These are phyloP conservation scores for Hypoxylon intermedium DNA, from an alignment of 495 filamentous ascomycete genomes.

Conservation along the genomic window DNA sequence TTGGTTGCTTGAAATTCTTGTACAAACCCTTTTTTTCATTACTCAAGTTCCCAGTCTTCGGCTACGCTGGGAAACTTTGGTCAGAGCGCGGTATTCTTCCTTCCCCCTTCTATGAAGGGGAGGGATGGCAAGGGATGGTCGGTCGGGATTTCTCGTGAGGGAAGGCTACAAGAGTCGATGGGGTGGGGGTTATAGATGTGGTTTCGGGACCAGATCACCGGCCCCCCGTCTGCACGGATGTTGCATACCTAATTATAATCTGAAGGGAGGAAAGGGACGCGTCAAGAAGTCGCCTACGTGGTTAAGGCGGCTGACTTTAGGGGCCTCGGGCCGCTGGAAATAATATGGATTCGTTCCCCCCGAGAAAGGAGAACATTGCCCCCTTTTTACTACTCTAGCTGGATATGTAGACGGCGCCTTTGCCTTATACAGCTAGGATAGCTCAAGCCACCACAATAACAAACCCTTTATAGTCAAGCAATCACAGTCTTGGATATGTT, in stretches of 20 bases:
- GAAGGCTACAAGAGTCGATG: neutral
- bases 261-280: slow-evolving; percentile 12
- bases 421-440: slow-evolving; percentile 12
- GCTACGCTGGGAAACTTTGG: slow-evolving; percentile 7
- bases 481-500: too few species aligned
- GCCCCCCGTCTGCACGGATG: slow-evolving; percentile 17
- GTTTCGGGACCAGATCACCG: slow-evolving; percentile 19
- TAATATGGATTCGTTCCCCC: slow-evolving; percentile 10
- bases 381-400: slow-evolving; percentile 3
- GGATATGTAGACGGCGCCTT: slow-evolving; percentile 20
- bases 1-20: slow-evolving; percentile 12
- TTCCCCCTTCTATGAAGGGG: neutral
- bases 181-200: slow-evolving; percentile 27
- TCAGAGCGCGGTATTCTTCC: slow-evolving; percentile 1
- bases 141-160: slow-evolving; percentile 1
- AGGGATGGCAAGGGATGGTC: slow-evolving; percentile 1
- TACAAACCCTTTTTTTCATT: slow-evolving; percentile 17
- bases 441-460: slow-evolving; percentile 17
- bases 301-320: neutral
- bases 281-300: slow-evolving; percentile 8
- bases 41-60: slow-evolving; percentile 2
- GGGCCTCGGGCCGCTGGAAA: slow-evolving; percentile 3
- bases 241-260: slow-evolving; percentile 35
- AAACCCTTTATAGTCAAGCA: slow-evolving; percentile 18
- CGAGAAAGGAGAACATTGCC: neutral